Conservation (phyloP, 345 rosid species). For the Excoecaria agallocha region DNA sequence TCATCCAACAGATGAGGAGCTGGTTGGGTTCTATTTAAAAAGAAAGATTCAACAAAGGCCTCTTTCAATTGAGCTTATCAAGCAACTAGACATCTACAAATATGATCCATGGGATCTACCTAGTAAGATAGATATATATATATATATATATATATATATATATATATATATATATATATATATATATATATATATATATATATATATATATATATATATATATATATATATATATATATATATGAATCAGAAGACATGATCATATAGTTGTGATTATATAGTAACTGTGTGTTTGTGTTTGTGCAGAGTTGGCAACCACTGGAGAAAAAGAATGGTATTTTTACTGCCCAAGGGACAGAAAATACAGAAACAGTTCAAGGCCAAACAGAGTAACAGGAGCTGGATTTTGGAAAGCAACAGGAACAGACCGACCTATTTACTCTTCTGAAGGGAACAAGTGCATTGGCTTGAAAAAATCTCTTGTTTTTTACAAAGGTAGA, state of each 20-base stretch:
- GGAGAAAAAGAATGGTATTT: constrained; percentile 95
- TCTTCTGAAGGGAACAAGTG: constrained; percentile 70
- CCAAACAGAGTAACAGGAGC: constrained; percentile 86
- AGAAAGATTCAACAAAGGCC: constrained; percentile 71
- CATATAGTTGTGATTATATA: too few relatives aligned
- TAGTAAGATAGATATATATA: constrained; percentile 38
- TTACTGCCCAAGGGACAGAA: constrained; percentile 85
- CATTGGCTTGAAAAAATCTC: constrained; percentile 88
- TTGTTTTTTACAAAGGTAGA: constrained; percentile 85
- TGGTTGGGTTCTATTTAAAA: constrained; percentile 77
- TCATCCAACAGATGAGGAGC: constrained; percentile 94
- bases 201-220: neutral
- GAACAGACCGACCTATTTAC: constrained; percentile 87
- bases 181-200: neutral
- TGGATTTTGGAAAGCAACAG: constrained; percentile 96
- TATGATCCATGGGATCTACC: constrained; percentile 97
- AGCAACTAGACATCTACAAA: constrained; percentile 85
- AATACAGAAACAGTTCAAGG: constrained; percentile 82
- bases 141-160: too few relatives aligned
- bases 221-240: neutral
- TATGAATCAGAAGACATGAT: too few relatives aligned
- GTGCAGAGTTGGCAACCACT: constrained; percentile 55
- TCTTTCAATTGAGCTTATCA: constrained; percentile 69
- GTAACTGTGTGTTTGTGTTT: too few relatives aligned
- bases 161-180: too few relatives aligned